Base-by-base conservation (phyloP, 2,329 filamentous ascomycete genomes). In the Ceratocystiopsis brevicomis region DNA sequence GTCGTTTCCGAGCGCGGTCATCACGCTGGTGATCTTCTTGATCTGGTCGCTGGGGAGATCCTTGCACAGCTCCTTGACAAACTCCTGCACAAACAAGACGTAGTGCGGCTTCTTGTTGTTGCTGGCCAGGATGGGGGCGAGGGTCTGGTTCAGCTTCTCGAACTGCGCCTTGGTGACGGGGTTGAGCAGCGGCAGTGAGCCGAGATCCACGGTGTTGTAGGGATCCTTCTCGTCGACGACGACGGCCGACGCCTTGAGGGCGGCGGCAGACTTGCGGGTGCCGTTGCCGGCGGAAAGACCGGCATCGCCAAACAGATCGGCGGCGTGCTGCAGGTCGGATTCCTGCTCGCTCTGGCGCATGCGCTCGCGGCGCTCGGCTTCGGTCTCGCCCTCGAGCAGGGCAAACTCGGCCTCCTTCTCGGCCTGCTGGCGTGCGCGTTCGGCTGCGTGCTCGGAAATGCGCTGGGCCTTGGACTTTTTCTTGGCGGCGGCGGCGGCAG, bases 1-100 rank as follows among this genome's bases (percentile, higher is more conserved):
- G 73, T 96, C 90, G 59, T 98, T 98, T 58, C 84, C 74, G 45
- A 94, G 71, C 6, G 86, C 80, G n/a, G 87, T 94, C 55, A 98
- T 64, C 6, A 74, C 72, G 60, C 82, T 92, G 13, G 85, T 76
- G 51, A 94, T 75, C 71, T 96, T 96, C 74, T 96, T 95, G 64
- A 96, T 87, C 65, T 96, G 86, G 45, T 90, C 80, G 58, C 84
- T 93, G 14, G 81, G 78, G 51, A 98, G 63, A 25, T 94, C 87
- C 63, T 86, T 87, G 53, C 78, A 75, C 38, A 96, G 72, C 56
- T 84, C 77, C 68, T 93, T 94, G 50, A 73, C 64, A 56, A 98
- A 90, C 56, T 96, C 90, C 60, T 88, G 82, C 45, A 93, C 69
- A 70, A 95, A 96, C 38, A 93, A 64, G 32, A 75, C 64, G 63